Conservation (phyloP, 805 yeast species). For the Sungouiella thailandica region DNA sequence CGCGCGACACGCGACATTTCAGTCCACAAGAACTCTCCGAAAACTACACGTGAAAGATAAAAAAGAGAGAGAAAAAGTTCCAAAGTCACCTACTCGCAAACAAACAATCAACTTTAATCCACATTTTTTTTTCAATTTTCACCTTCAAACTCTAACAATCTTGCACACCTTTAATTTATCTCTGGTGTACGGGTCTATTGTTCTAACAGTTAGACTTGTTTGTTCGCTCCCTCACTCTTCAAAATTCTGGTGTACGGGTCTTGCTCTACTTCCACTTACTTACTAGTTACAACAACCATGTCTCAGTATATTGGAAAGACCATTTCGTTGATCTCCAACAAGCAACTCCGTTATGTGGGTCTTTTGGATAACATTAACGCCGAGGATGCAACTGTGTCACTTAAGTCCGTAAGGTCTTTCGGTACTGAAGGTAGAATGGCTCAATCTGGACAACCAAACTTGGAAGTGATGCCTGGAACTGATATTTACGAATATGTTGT, state of each 20-base stretch:
- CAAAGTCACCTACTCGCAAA: no score
- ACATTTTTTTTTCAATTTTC: no score
- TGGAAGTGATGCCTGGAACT: slow-evolving; percentile 69
- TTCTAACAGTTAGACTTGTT: no score
- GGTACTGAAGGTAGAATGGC: slow-evolving; percentile 90
- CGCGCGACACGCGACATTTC: neutral
- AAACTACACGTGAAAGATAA: no score
- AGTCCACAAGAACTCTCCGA: no score
- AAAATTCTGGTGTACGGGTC: slow-evolving; percentile 4
- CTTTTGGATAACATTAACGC: slow-evolving; percentile 83
- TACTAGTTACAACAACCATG: slow-evolving; percentile 40
- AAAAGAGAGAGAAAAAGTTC: no score
- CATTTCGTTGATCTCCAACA: slow-evolving; percentile 71
- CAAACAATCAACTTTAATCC: no score
- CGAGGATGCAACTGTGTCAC: slow-evolving; percentile 83
- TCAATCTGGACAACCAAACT: slow-evolving; percentile 49
- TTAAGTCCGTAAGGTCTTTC: slow-evolving; percentile 70
- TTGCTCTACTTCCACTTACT: neutral
- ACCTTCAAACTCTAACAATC: no score
- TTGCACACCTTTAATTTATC: no score
- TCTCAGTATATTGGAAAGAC: slow-evolving; percentile 91
- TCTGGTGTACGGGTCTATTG: no score
- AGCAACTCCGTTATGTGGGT: slow-evolving; percentile 86
- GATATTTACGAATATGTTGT: slow-evolving; percentile 71
- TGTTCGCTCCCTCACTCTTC: no score